phyloP scores from a whole-genome alignment of 371 early-diverging fungal species.

The Zychaea mexicana region DNA sequence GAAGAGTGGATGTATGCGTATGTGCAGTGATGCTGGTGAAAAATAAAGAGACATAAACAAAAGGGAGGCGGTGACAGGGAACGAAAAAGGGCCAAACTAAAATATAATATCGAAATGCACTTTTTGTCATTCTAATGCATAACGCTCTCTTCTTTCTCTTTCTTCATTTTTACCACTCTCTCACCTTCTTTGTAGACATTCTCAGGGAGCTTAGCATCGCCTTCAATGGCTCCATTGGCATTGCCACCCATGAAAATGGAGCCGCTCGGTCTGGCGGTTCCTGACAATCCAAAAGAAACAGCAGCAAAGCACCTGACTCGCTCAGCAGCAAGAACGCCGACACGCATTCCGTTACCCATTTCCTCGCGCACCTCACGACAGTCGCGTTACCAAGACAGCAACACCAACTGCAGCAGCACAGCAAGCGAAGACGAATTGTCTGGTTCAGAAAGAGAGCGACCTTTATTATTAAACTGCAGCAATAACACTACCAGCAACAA shows the following conservation, averaged over 20 bases:
- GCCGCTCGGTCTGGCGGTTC: slow-evolving; percentile 28
- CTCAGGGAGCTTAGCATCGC: slow-evolving; percentile 41
- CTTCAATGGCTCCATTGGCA: slow-evolving; percentile 33
- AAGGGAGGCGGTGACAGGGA: not conserved
- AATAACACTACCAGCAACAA: not conserved
- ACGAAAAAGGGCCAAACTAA: slow-evolving; percentile 21
- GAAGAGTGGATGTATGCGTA: not conserved
- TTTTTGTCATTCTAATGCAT: slow-evolving; percentile 19
- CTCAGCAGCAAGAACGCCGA: slow-evolving; percentile 29
- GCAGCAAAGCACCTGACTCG: slow-evolving; percentile 9
- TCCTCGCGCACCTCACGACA: slow-evolving; percentile 21
- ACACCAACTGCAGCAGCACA: slow-evolving; percentile 1
- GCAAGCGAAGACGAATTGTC: slow-evolving; percentile 24
- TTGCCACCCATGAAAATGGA: slow-evolving; percentile 55
- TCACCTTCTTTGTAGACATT: slow-evolving; percentile 36
- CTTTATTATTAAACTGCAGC: not conserved
- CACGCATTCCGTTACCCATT: slow-evolving; percentile 31
- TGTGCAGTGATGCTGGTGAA: not conserved
- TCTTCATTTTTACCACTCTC: slow-evolving; percentile 11
- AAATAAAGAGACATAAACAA: not conserved
- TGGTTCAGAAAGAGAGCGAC: slow-evolving; percentile 16
- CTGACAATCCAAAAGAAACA: slow-evolving; percentile 10
- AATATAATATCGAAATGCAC: slow-evolving; percentile 23
- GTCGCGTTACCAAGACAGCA: slow-evolving; percentile 12
- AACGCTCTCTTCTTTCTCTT: slow-evolving; percentile 14